These are phyloP conservation scores for Moniliophthora roreri DNA, from an alignment of 1,284 basidiomycete genomes.

Conservation along the genomic window DNA sequence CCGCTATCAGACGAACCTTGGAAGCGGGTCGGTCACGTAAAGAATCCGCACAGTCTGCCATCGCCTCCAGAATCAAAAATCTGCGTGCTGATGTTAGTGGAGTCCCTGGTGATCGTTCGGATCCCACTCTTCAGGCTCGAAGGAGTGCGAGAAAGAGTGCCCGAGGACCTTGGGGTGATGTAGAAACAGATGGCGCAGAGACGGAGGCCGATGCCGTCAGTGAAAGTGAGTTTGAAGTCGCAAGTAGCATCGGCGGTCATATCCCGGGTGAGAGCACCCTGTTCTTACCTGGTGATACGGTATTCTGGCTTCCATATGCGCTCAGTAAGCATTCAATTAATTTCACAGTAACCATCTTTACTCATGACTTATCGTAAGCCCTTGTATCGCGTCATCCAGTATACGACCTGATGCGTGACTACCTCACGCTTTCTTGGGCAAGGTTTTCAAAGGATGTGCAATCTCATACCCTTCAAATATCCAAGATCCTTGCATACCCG, in stretches of 20 bases:
- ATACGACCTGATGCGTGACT: conserved; percentile 92
- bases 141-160: conserved; percentile 53
- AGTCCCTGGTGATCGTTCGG: conserved; percentile 37
- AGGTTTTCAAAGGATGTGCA: conserved; percentile 91
- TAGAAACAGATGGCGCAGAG: conserved; percentile 67
- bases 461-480: conserved; percentile 82
- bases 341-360: conserved; percentile 7
- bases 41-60: conserved; percentile 72
- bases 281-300: conserved; percentile 83
- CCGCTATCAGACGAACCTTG: conserved; percentile 78
- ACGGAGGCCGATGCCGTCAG: conserved; percentile 73
- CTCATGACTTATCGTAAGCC: conserved; percentile 42
- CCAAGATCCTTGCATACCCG: conserved; percentile 80
- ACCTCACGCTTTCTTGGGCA: conserved; percentile 89
- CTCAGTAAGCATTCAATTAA: conserved; percentile 61
- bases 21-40: conserved; percentile 76
- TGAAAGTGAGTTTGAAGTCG: conserved; percentile 81
- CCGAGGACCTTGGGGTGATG: conserved; percentile 74
- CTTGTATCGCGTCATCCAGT: conserved; percentile 89
- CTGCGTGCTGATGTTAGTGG: conserved; percentile 54
- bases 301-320: conserved; percentile 92
- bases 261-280: conserved; percentile 83
- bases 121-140: conserved; percentile 56
- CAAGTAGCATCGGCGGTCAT: conserved; percentile 67
- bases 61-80: conserved; percentile 64